Conservation (phyloP, 176 grass and related monocot genomes). For the Zea mays region Zm-B73-REFERENCE-NAM-5.0 NC_050098.1:164885501-164886000, state of each 20-base stretch:
- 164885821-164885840: background rate
- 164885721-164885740: slow-evolving; percentile 71
- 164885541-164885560: slow-evolving; percentile 80
- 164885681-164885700: slow-evolving; percentile 10
- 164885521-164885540: too few relatives aligned
- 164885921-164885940: slow-evolving; percentile 81
- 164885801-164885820: slow-evolving; percentile 73
- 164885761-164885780: slow-evolving; percentile 85
- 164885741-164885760: slow-evolving; percentile 85
- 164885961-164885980: slow-evolving; percentile 59
- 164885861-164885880: slow-evolving; percentile 74
- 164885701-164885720: slow-evolving; percentile 12
- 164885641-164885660: slow-evolving; percentile 36
- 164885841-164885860: slow-evolving; percentile 15
- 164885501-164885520: too few relatives aligned
- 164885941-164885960: slow-evolving; percentile 86
- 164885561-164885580: slow-evolving; percentile 69
- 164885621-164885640: slow-evolving; percentile 76
- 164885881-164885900: slow-evolving; percentile 68
- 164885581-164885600: slow-evolving; percentile 88
- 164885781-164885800: slow-evolving; percentile 71
- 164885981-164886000: slow-evolving; percentile 83
- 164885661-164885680: background rate
- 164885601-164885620: slow-evolving; percentile 76
- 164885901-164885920: slow-evolving; percentile 76